These are phyloP conservation scores for Effrenium voratum DNA, from an alignment of 73 alveolate genomes.

Conservation along the genomic window DNA sequence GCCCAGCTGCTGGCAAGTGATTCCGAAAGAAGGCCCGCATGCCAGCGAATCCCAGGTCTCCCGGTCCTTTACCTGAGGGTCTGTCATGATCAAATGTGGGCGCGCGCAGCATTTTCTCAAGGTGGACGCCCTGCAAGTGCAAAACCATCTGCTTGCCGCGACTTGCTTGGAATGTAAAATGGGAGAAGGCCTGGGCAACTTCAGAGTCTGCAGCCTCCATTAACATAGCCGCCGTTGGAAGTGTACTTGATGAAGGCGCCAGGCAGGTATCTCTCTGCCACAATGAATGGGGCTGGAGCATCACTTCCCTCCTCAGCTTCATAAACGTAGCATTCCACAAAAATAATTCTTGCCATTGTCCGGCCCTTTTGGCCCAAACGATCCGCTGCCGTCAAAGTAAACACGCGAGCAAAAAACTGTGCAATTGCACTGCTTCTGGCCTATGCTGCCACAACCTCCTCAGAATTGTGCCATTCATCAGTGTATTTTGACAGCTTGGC, in stretches of 20 bases:
- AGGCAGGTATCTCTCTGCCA: slow-evolving; percentile 19
- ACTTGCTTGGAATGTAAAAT: slow-evolving; percentile 50
- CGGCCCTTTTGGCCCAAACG: slow-evolving; percentile 9
- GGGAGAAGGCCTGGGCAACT: slow-evolving; percentile 58
- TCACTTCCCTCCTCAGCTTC: background rate
- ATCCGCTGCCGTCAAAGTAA: background rate
- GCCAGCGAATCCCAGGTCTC: slow-evolving; percentile 44
- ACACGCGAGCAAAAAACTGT: slow-evolving; percentile 4
- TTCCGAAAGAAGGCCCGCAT: slow-evolving; percentile 34
- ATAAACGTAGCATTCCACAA: slow-evolving; percentile 56
- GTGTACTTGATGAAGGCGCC: slow-evolving; percentile 70
- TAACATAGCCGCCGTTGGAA: slow-evolving; percentile 60
- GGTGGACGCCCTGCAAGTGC: slow-evolving; percentile 48
- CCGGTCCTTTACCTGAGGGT: slow-evolving; percentile 88
- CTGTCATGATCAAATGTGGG: slow-evolving; percentile 62
- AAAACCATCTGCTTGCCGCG: slow-evolving; percentile 35
- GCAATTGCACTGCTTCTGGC: slow-evolving; percentile 65
- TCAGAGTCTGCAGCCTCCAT: slow-evolving; percentile 24
- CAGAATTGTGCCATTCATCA: slow-evolving; percentile 28
- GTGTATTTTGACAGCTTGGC: slow-evolving; percentile 46
- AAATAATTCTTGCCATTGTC: slow-evolving; percentile 26
- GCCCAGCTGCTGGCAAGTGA: slow-evolving; percentile 27
- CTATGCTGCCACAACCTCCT: background rate
- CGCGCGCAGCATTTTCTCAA: slow-evolving; percentile 14
- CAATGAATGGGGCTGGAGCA: slow-evolving; percentile 31